These are phyloP conservation scores for Cymbidium sinense DNA, from an alignment of 106 monocot genomes.

Conservation along the genomic window DNA sequence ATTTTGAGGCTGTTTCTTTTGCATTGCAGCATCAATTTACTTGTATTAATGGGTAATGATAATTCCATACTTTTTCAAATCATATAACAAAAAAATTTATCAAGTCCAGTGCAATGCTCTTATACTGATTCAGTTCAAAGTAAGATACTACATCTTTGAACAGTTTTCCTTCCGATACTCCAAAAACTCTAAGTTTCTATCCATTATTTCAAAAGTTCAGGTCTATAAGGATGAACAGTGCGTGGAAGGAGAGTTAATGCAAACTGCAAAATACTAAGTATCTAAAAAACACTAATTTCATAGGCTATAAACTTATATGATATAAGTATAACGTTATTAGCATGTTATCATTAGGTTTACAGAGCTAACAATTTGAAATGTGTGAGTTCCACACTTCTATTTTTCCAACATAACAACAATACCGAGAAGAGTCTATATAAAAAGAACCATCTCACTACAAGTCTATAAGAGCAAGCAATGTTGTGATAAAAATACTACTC, in stretches of 20 bases:
- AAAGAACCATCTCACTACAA: not conserved
- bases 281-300: no score
- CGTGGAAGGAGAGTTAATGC: not conserved
- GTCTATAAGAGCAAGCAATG: not conserved
- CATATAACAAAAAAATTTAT: not conserved
- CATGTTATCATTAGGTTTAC: no score
- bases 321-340: no score
- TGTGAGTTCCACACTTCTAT: not conserved
- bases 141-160: not conserved
- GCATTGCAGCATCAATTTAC: not conserved
- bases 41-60: not conserved
- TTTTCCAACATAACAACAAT: not conserved
- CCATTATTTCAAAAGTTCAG: not conserved
- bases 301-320: no score
- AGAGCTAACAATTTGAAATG: not conserved
- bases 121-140: not conserved
- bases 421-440: not conserved
- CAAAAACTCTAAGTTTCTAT: not conserved
- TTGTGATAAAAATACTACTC: not conserved
- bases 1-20: not conserved
- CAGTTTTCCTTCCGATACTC: not conserved
- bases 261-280: not conserved
- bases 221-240: not conserved
- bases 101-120: not conserved
- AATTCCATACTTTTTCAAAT: not conserved